These are phyloP conservation scores for Pleurotus sapidus DNA, from an alignment of 768 basidiomycete species.

Conservation along the genomic window DNA sequence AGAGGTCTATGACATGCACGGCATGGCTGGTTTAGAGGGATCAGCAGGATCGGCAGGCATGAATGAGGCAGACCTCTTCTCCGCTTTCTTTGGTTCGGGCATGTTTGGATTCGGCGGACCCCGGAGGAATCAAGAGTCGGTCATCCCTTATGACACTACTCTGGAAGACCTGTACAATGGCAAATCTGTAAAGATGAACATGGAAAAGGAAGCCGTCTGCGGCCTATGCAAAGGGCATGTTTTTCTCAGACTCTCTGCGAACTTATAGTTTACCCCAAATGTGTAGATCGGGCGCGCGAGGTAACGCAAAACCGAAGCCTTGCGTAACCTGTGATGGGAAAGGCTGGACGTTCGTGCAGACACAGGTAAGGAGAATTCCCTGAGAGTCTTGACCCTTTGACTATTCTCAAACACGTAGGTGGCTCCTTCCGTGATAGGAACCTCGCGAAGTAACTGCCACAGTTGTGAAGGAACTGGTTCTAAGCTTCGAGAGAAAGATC, in stretches of 20 bases:
- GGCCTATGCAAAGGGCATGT: conserved; percentile 74
- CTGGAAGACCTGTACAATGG: conserved; percentile 94
- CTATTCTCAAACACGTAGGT: conserved; percentile 25
- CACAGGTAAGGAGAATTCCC: conserved; percentile 35
- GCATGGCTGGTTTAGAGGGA: conserved; percentile 64
- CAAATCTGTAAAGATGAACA: conserved; percentile 81
- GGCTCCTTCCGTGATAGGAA: conserved; percentile 43
- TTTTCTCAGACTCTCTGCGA: conserved; percentile 5
- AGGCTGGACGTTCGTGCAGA: conserved; percentile 66
- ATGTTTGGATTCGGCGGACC: conserved; percentile 54
- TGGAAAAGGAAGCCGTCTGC: conserved; percentile 86
- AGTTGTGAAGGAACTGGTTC: conserved; percentile 70
- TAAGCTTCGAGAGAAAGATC: conserved; percentile 80
- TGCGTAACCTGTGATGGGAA: conserved; percentile 84
- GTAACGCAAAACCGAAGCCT: conserved; percentile 78
- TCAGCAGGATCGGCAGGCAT: conserved; percentile 45
- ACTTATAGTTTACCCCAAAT: conserved; percentile 8
- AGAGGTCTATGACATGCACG: conserved; percentile 69
- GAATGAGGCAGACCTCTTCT: conserved; percentile 69
- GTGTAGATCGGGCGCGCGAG: conserved; percentile 74
- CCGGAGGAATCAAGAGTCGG: conserved; percentile 66
- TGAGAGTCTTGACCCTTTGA: not conserved
- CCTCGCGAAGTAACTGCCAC: conserved; percentile 55
- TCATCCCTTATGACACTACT: conserved; percentile 79
- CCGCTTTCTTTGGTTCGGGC: conserved; percentile 63